Percentiles rank a stretch among this genome's conserved stretches.
phyloP scores from a whole-genome alignment of 257 asterid genomes.

The Solanum ossicruentum region DNA sequence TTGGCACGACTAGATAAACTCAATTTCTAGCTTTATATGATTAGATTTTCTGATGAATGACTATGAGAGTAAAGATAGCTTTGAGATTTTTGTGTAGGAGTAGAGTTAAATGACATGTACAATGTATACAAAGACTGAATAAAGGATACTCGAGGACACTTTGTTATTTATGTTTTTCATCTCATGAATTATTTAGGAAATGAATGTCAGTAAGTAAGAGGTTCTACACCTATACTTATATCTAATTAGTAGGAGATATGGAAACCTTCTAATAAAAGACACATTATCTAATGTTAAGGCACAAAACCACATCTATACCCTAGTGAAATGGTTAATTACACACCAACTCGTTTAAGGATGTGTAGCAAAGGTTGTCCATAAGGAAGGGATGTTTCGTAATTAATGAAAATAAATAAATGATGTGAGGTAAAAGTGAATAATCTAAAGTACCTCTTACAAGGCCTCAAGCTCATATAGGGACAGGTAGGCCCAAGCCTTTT shows the following conservation, averaged over 20 bases:
- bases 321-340: too few relatives aligned
- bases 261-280: background rate
- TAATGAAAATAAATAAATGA: background rate
- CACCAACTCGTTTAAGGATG: background rate
- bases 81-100: background rate
- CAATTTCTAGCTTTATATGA: background rate
- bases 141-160: background rate
- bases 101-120: background rate
- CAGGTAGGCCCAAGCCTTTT: too few relatives aligned
- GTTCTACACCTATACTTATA: background rate
- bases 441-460: too few relatives aligned
- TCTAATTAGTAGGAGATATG: background rate
- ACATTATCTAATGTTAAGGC: background rate
- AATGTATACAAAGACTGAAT: background rate
- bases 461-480: too few relatives aligned
- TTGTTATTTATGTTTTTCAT: background rate
- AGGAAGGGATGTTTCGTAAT: background rate
- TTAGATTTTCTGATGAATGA: background rate
- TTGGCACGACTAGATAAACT: constrained; percentile 6
- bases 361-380: background rate
- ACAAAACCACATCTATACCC: too few relatives aligned
- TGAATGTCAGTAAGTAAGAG: background rate
- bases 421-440: background rate
- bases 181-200: background rate
- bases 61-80: background rate